Percentiles rank a stretch among this genome's conserved stretches.
These are phyloP conservation scores for Trichoderma sp. DNA, from an alignment of 2,329 filamentous ascomycete genomes.

Conservation along the genomic window DNA sequence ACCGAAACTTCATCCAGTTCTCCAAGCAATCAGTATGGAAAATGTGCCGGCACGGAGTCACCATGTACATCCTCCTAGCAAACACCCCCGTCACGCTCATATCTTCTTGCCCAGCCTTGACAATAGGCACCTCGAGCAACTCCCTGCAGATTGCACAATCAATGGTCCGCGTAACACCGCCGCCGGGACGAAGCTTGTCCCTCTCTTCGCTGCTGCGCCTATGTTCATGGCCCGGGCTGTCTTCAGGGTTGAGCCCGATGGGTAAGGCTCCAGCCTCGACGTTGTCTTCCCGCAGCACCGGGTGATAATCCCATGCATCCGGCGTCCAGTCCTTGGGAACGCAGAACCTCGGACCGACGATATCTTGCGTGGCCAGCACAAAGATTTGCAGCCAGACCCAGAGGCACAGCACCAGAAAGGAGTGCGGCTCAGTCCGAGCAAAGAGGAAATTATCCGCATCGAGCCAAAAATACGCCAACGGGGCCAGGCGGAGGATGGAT, in stretches of 20 bases:
- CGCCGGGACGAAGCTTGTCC: conserved; percentile 30
- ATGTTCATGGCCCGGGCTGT: conserved; percentile 32
- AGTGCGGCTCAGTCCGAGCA: conserved; percentile 65
- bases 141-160: conserved; percentile 97
- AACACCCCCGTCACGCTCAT: conserved; percentile 67
- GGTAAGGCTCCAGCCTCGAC: conserved; percentile 78
- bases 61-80: conserved; percentile 86
- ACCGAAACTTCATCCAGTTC: conserved; percentile 90
- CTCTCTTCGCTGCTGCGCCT: conserved; percentile 40
- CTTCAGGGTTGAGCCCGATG: conserved; percentile 62
- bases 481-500: conserved; percentile 73
- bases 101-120: conserved; percentile 60
- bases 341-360: conserved; percentile 86
- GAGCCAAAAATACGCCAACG: conserved; percentile 84
- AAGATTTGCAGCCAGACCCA: conserved; percentile 91
- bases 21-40: conserved; percentile 92
- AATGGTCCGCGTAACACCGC: conserved; percentile 55
- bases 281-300: conserved; percentile 79
- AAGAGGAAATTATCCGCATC: conserved; percentile 79
- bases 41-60: conserved; percentile 93
- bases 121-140: conserved; percentile 82
- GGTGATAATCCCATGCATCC: conserved; percentile 94
- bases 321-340: conserved; percentile 68
- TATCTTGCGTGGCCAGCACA: conserved; percentile 75
- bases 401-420: conserved; percentile 60